Evolutionary conservation across 345 rosid genomes (phyloP).

Genomic region (Arabidopsis suecica): DNA sequence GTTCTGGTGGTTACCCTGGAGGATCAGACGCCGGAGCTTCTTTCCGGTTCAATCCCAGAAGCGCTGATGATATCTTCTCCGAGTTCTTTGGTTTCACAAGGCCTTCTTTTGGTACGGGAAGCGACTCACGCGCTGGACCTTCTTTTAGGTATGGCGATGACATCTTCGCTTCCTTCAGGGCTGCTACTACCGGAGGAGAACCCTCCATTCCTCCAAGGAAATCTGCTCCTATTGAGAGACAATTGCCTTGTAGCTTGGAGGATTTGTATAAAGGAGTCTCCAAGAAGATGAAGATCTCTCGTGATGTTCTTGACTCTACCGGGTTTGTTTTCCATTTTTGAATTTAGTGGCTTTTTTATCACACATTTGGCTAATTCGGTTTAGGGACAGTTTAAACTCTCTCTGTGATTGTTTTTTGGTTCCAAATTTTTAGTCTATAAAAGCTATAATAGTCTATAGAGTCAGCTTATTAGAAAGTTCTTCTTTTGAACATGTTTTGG

Average conservation of each 20-base stretch:
- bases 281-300: slow-evolving; percentile 89
- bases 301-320: slow-evolving; percentile 67
- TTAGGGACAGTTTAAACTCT: background rate
- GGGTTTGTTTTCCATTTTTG: slow-evolving; percentile 57
- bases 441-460: background rate
- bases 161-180: slow-evolving; percentile 52
- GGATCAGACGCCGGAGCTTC: slow-evolving; percentile 59
- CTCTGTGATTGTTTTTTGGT: background rate
- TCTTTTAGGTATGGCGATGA: slow-evolving; percentile 68
- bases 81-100: slow-evolving; percentile 72
- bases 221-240: slow-evolving; percentile 63
- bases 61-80: slow-evolving; percentile 70
- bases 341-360: background rate
- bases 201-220: slow-evolving; percentile 58
- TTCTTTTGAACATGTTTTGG: background rate
- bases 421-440: background rate
- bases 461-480: background rate
- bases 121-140: slow-evolving; percentile 49
- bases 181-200: slow-evolving; percentile 47
- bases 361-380: background rate
- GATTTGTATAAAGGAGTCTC: slow-evolving; percentile 75
- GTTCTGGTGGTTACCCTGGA: slow-evolving; percentile 61
- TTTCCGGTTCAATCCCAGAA: slow-evolving; percentile 72
- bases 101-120: slow-evolving; percentile 64
- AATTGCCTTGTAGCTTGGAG: slow-evolving; percentile 70